Percentiles rank a stretch among this genome's conserved stretches.
These are phyloP conservation scores for Mortierella sp. DNA, from an alignment of 371 early-diverging fungal species.

Conservation along the genomic window DNA sequence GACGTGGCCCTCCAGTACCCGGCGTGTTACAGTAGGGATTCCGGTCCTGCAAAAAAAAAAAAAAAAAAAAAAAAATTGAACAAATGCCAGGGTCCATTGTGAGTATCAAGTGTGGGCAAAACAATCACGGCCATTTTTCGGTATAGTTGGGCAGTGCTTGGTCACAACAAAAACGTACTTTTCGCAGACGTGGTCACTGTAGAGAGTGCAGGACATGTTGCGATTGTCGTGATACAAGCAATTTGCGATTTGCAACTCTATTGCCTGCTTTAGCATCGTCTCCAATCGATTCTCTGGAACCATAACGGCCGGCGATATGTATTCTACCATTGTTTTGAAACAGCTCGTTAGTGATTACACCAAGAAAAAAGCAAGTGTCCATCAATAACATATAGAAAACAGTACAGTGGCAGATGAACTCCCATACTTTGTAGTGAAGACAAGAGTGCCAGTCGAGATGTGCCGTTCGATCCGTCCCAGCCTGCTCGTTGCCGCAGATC, in stretches of 20 bases:
- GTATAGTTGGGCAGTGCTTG: no score
- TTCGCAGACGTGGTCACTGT: slow-evolving; percentile 79
- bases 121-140: neutral
- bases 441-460: slow-evolving; percentile 74
- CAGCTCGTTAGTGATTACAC: no score
- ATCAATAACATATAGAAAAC: no score
- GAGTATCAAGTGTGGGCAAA: neutral
- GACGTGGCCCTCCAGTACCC: slow-evolving; percentile 78
- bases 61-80: slow-evolving; percentile 20
- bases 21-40: slow-evolving; percentile 67
- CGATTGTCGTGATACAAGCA: slow-evolving; percentile 88
- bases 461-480: slow-evolving; percentile 84
- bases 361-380: neutral
- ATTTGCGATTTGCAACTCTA: slow-evolving; percentile 73
- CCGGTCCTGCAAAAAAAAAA: slow-evolving; percentile 44
- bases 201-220: slow-evolving; percentile 69
- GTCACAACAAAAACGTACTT: slow-evolving; percentile 22
- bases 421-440: slow-evolving; percentile 71
- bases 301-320: slow-evolving; percentile 85
- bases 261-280: slow-evolving; percentile 83
- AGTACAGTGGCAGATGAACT: no score
- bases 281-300: slow-evolving; percentile 87
- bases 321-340: slow-evolving; percentile 55
- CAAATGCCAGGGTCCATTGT: neutral
- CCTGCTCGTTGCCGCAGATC: slow-evolving; percentile 70